These are phyloP conservation scores for Wickerhamomyces rabaulensis DNA, from an alignment of 805 yeast genomes.

Conservation along the genomic window DNA sequence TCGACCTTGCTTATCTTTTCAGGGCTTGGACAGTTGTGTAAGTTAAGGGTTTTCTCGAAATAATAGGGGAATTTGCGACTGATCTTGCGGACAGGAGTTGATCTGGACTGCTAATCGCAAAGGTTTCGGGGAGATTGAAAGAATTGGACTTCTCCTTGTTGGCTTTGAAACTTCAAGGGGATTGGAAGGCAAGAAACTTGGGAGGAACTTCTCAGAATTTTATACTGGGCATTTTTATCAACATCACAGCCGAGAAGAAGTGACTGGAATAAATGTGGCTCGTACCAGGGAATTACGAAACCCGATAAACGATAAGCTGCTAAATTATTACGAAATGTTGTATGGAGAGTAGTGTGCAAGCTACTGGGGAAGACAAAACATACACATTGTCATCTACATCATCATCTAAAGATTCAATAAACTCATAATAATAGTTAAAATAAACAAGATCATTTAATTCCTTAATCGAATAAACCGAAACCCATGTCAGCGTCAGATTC, in stretches of 20 bases:
- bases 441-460: slow-evolving; percentile 10
- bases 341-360: too few relatives aligned
- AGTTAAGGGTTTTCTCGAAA: neutral
- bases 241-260: neutral
- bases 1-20: neutral
- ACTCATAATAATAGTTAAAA: neutral
- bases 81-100: neutral
- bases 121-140: too few relatives aligned
- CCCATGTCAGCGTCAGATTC: slow-evolving; percentile 84
- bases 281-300: neutral
- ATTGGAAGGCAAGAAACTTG: neutral
- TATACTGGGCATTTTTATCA: too few relatives aligned
- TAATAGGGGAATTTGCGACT: neutral
- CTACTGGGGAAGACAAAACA: too few relatives aligned
- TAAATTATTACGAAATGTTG: too few relatives aligned
- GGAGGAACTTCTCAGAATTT: neutral
- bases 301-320: too few relatives aligned
- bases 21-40: neutral
- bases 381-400: neutral
- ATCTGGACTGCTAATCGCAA: neutral
- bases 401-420: neutral
- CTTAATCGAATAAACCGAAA: slow-evolving; percentile 97
- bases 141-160: too few relatives aligned
- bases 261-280: neutral
- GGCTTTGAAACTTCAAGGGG: too few relatives aligned